Evolutionary conservation across 2,329 filamentous ascomycete genomes (phyloP), one percentile per base, ranked within the genome.

Genomic region (Claviceps cyperi): DNA sequence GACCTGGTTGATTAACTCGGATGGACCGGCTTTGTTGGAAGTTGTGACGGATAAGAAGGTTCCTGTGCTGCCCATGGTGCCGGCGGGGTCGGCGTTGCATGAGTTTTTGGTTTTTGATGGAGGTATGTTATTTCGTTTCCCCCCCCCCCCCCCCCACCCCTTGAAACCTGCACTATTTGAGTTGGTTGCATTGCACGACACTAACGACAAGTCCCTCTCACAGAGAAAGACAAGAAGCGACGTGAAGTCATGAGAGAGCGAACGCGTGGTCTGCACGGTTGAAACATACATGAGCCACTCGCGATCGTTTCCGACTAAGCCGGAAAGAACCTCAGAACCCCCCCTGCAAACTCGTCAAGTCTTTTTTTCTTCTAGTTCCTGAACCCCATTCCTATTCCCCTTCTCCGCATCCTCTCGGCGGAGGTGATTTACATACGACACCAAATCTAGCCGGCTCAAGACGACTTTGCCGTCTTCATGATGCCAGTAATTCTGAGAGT

Each of bases 1-100:
- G 55, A 80, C 84, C 69, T 96, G 92, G 88, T 77, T 97, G 64
- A 85, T 97, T 58, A 78, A 89, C 60, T 81, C 79, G 5, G 86
- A 96, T 32, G 92, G 91, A n/a, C 92, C 92, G 19, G 90, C 90
- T 40, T 76, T 97, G 55, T 75, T 98, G 53, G 91, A 97, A 71
- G 84, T 98, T 49, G 76, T 95, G 48, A 92, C 87, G 4, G 92
- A 97, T 67, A 84, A 83, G 71, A 84, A 92, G 78, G 84, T 92
- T 24, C 91, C 91, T 45, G 91, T 98, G n/a, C 72, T 97, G 61
- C 92, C 92, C 38, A 97, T 97, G 92, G 92, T 98, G 45, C 91
- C 91, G 3, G 83, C 80, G 39, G 92, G 92, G 38, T 83, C 78
- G 54, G 91, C 77, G 52, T 75, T 98, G 60, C 88, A 97, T 64